Base-by-base conservation (phyloP, 2,329 filamentous ascomycete species). In the Aspergillus sergii region DNA sequence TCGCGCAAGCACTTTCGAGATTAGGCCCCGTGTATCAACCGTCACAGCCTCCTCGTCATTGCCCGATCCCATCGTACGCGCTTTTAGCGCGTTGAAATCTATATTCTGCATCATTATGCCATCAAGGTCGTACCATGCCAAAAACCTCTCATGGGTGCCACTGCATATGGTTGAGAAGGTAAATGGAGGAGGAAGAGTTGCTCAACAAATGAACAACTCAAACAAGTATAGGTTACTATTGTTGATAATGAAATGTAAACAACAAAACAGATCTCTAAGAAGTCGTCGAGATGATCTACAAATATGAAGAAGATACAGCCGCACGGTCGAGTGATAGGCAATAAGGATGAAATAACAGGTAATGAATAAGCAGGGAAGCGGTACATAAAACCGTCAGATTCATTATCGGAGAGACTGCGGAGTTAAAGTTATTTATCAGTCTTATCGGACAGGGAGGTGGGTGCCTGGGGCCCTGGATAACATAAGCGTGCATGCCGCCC, bases 41-140 rank as follows among this genome's bases (percentile, higher is more conserved):
- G 95, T 99, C 61, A 99, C 95, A 48, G 95, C 95, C 79, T 98
- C 95, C 78, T 98, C 95, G 71, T 96, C 93, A 65, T 93, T 91
- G 68, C 92, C 92, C 62, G 92, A 90, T 61, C 86, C 88, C 82
- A 99, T 87, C 30, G 95, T 95, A 72, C 93, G 91, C 70, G 94
- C 93, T 74, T 93, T 91, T 68, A 99, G 84, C 73, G 90, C 84
- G 73, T 84, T 84, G 71, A 85, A 87, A 70, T 88, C 85, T 63
- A 85, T 87, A 41, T 88, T 86, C 72, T 90, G 90, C 76, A 92
- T 89, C 89, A 92, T 92, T 36, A 69, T 73, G 53, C 19, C 41
- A 39, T 55, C 12, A 60, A 58, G 6, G 8, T 3, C 12, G 4
- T 39, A n/a, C 11, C 41, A 16, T 5, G 32, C 14, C 6, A 30